Evolutionary conservation across 805 yeast genomes (phyloP), one percentile per base, ranked within the genome.

Genomic region (Lipomyces lipofer): DNA sequence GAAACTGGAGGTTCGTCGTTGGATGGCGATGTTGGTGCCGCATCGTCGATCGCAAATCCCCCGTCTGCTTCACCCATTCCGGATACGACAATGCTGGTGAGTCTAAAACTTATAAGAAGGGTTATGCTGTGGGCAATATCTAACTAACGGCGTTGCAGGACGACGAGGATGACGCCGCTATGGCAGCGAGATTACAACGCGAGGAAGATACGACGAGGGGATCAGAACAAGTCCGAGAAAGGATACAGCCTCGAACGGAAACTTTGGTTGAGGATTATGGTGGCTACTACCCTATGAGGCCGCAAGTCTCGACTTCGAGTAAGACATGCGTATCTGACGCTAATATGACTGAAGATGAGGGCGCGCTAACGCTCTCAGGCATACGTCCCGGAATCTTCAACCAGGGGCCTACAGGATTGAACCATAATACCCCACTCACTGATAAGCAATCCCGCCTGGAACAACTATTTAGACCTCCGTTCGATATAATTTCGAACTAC

Each of bases 391-490:
- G 73, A 1, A 74, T 85, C 2, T 85, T 85, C 74, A 83, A 84
- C 65, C 91, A 73, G 64, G 53, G 60, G 4, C 49, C 52, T 3
- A 25, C 21, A 1, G 58, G 51, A 2, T 12, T 45, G 21, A 7
- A 42, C 10, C 19, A n/a, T 3, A 42, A 22, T 5, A 32, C n/a
- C 12, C 36, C 28, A 3, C 17, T 51, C 46, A 55, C 63, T 2
- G 60, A 78, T 17, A 81, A 77, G 47, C 89, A 81, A 70, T 76
- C 82, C 60, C 75, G 95, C 47, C 73, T 94, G 45, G 97, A 96
- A 3, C 78, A 78, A 58, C 74, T 94, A 27, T 94, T 92, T 70
- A 77, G 92, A 58, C 98, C 99, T 0, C 99, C 99, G 0, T 92
- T 88, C 73, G 97, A 92, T 63, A 73, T 94, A 30, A 89, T 94